Evolutionary conservation across 306 rosid species (phyloP).

Genomic region (Fragaria vesca): DNA sequence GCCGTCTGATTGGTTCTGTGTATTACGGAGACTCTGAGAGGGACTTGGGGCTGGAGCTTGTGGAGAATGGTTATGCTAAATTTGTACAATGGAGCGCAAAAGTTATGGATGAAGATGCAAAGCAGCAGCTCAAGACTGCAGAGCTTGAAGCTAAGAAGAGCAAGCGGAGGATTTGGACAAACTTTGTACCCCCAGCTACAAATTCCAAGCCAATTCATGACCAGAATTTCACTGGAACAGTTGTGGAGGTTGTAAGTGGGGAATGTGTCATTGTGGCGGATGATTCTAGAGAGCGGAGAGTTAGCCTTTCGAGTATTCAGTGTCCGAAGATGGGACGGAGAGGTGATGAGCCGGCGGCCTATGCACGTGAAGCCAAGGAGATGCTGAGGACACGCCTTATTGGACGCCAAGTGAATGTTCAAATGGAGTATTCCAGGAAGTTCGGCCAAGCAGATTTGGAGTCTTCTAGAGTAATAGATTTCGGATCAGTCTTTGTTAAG

Average conservation of each 20-base stretch:
- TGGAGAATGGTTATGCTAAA: slow-evolving; percentile 78
- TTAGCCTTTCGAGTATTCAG: slow-evolving; percentile 89
- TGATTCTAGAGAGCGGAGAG: slow-evolving; percentile 89
- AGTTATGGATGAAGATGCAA: slow-evolving; percentile 95
- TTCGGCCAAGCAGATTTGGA: slow-evolving; percentile 47
- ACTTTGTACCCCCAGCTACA: slow-evolving; percentile 46
- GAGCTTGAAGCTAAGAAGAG: slow-evolving; percentile 85
- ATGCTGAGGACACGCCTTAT: slow-evolving; percentile 80
- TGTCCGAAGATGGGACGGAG: slow-evolving; percentile 94
- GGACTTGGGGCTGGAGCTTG: slow-evolving; percentile 88
- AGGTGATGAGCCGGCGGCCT: slow-evolving; percentile 90
- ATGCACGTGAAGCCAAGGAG: slow-evolving; percentile 99
- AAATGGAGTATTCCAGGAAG: slow-evolving; percentile 94
- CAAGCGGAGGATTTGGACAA: slow-evolving; percentile 74
- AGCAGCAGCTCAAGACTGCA: slow-evolving; percentile 68
- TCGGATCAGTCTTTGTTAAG: slow-evolving; percentile 79
- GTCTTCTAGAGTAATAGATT: slow-evolving; percentile 79
- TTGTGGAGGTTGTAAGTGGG: slow-evolving; percentile 97
- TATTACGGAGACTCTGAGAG: slow-evolving; percentile 74
- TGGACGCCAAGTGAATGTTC: slow-evolving; percentile 88
- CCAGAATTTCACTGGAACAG: slow-evolving; percentile 93
- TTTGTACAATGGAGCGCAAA: slow-evolving; percentile 94
- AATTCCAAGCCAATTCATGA: slow-evolving; percentile 93
- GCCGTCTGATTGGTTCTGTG: slow-evolving; percentile 89
- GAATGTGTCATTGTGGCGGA: slow-evolving; percentile 88